Conservation (phyloP, 768 basidiomycete genomes). For the Pulveroboletus sp. region DNA sequence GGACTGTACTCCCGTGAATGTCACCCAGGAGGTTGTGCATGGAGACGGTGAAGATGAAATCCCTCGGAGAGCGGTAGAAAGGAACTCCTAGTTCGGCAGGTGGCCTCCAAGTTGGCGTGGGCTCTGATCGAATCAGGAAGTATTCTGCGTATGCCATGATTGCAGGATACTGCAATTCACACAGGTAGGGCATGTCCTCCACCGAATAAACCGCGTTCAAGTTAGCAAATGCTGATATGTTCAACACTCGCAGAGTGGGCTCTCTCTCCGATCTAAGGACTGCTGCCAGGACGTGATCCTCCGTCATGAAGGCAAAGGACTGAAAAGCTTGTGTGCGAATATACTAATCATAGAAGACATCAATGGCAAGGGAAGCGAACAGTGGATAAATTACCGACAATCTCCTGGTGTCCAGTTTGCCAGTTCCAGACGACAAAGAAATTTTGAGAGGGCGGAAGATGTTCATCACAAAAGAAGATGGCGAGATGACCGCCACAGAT, state of each 20-base stretch:
- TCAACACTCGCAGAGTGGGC: conserved; percentile 19
- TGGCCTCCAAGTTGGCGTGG: conserved; percentile 26
- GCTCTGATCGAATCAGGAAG: conserved; percentile 33
- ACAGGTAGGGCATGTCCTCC: conserved; percentile 18
- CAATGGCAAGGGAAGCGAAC: background rate
- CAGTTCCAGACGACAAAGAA: conserved; percentile 35
- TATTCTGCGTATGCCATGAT: conserved; percentile 14
- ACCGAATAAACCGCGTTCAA: conserved; percentile 8
- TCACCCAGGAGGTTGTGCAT: conserved; percentile 13
- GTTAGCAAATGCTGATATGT: conserved; percentile 6
- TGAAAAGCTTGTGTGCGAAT: conserved; percentile 20
- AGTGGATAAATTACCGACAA: conserved; percentile 21
- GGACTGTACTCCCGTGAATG: conserved; percentile 14
- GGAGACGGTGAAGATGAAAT: conserved; percentile 34
- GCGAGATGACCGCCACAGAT: conserved; percentile 31
- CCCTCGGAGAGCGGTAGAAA: conserved; percentile 21
- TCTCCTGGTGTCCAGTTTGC: conserved; percentile 27
- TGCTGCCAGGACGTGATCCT: conserved; percentile 25
- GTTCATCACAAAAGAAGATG: conserved; percentile 23
- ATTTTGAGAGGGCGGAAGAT: background rate
- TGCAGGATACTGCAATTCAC: conserved; percentile 26
- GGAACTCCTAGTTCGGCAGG: conserved; percentile 11
- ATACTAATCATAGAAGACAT: conserved; percentile 15
- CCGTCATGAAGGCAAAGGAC: conserved; percentile 35
- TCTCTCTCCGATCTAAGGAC: conserved; percentile 6